Percentiles rank a stretch among this genome's conserved stretches.
Conservation (phyloP, 2,329 filamentous ascomycete genomes). For the Fonsecaea erecta region DNA sequence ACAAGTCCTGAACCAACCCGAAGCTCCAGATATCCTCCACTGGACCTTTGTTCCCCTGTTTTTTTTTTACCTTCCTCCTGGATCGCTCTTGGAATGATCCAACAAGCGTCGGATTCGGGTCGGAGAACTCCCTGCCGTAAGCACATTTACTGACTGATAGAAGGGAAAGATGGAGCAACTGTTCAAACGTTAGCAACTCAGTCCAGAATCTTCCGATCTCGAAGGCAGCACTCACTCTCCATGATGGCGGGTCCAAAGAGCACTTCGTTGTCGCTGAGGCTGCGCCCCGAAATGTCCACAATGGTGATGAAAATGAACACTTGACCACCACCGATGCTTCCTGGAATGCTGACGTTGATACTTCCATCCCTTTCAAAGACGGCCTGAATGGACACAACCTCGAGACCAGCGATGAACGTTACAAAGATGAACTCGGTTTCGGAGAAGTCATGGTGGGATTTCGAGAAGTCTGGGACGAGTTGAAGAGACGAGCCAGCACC, state of each 20-base stretch:
- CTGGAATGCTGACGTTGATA: conserved; percentile 29
- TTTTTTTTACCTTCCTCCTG: background rate
- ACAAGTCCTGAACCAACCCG: background rate
- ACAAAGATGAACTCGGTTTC: conserved; percentile 26
- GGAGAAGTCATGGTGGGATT: conserved; percentile 25
- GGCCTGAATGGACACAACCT: conserved; percentile 28
- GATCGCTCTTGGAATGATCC: background rate
- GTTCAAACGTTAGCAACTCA: background rate
- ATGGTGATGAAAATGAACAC: conserved; percentile 36
- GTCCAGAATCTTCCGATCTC: background rate
- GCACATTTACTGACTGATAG: conserved; percentile 11
- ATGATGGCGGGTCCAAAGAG: conserved; percentile 38
- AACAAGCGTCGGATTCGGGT: background rate
- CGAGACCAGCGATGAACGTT: conserved; percentile 36
- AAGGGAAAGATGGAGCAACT: conserved; percentile 28
- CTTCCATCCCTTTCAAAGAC: conserved; percentile 15
- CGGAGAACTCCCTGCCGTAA: background rate
- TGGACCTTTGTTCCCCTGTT: background rate
- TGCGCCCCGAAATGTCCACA: conserved; percentile 29
- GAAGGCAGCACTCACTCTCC: conserved; percentile 30
- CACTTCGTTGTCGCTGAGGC: conserved; percentile 30
- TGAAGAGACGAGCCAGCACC: conserved; percentile 28
- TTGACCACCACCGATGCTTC: conserved; percentile 30
- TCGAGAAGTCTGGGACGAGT: conserved; percentile 33
- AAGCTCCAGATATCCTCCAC: background rate